These are phyloP conservation scores for Globisporangium orthogonon DNA, from an alignment of 352 stramenopile species.

Conservation along the genomic window DNA sequence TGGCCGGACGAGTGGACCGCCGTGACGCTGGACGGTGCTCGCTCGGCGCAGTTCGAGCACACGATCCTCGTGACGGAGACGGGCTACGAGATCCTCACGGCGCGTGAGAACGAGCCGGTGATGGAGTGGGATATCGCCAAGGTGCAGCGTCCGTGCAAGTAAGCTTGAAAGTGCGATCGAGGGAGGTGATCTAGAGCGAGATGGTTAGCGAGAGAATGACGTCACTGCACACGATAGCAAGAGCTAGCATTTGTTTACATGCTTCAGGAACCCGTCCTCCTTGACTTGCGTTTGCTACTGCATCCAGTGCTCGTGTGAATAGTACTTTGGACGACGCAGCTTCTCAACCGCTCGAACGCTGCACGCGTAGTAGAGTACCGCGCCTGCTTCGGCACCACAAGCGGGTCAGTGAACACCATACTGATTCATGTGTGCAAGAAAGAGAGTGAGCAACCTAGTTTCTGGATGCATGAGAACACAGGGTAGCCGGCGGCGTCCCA, in stretches of 20 bases:
- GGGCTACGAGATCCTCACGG: slow-evolving; percentile 96
- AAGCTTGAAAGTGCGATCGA: slow-evolving; percentile 5
- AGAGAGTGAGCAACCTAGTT: slow-evolving; percentile 27
- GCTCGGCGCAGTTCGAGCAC: slow-evolving; percentile 97
- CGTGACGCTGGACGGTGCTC: slow-evolving; percentile 93
- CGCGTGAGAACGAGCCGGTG: slow-evolving; percentile 73
- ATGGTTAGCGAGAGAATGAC: background rate
- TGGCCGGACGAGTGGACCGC: slow-evolving; percentile 99
- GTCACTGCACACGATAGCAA: background rate
- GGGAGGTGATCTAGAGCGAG: slow-evolving; percentile 1
- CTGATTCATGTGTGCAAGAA: background rate
- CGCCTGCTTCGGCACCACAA: slow-evolving; percentile 17
- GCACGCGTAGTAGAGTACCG: slow-evolving; percentile 43
- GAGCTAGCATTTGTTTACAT: background rate
- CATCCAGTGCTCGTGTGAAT: slow-evolving; percentile 35
- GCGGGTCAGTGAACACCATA: background rate
- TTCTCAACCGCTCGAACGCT: slow-evolving; percentile 44
- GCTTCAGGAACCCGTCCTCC: background rate
- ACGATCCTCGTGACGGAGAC: slow-evolving; percentile 98
- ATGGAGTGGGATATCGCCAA: slow-evolving; percentile 86
- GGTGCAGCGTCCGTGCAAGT: slow-evolving; percentile 48
- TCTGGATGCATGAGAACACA: slow-evolving; percentile 42
- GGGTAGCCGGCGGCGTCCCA: slow-evolving; percentile 41
- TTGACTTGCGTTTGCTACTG: background rate
- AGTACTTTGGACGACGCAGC: slow-evolving; percentile 47